Evolutionary conservation across 441 rosid species (phyloP), one percentile per base, ranked within the genome.

Genomic region (Cnidoscolus chayamansa): DNA sequence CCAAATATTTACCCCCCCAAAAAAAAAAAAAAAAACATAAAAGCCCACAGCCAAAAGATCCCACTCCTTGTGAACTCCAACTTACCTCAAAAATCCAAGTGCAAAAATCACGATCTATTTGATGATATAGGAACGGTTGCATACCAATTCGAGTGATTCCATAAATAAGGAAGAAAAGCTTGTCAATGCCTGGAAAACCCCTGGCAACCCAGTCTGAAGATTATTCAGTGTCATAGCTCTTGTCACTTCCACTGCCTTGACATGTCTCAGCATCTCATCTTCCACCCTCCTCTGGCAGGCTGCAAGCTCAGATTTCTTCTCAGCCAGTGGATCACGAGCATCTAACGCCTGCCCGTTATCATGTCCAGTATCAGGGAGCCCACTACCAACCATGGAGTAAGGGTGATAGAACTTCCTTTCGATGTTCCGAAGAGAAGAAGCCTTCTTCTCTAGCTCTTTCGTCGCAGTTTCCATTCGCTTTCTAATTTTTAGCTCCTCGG

Each of bases 331-430:
- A 71, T 94, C 99, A 8, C 97, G 85, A 13, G 98, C 90, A 68
- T 94, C 99, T 82, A 90, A 67, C 13, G 30, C 83, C 8, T 82
- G 90, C 5, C 92, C 90, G 11, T 77, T 87, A 68, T 90, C 90
- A 3, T 84, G 76, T 43, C 92, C 93, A 7, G 84, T 4, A 75
- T 89, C 92, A 10, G 97, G 97, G 10, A 85, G 79, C 43, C 97
- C 96, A 4, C 91, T 68, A 12, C 97, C 98, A 7, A 90, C 98
- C 81, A 85, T 84, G 6, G 98, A 94, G 78, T 94, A 94, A 0
- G 97, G 89, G 63, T 90, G 89, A 73, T 94, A 94, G 81, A 86
- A 94, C 77, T 90, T 94, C 87, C 91, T 90, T 70, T 94, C 98
- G 43, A 94, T 85, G 86, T 72, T 90, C 30, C 95, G 87, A 30